Percentiles rank a stretch among this genome's conserved stretches.
Evolutionary conservation across 2,329 filamentous ascomycete genomes (phyloP).

Genomic region (Kalaharituber pfeilii): DNA sequence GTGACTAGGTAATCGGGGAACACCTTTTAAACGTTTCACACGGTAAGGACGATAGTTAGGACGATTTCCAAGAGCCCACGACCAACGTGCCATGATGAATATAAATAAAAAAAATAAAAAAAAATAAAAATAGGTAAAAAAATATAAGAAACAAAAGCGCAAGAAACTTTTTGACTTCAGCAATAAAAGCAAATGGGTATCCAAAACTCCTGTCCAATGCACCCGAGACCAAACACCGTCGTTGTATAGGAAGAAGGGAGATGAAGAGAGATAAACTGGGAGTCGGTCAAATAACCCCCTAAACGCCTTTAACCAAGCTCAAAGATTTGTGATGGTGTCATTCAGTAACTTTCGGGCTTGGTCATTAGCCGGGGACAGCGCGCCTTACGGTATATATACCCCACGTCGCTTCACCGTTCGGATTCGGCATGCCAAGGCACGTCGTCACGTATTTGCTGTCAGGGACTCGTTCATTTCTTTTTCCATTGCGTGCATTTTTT

Average conservation of each 20-base stretch:
- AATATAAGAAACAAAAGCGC: slow-evolving; percentile 5
- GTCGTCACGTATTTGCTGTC: too few relatives aligned
- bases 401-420: too few relatives aligned
- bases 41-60: slow-evolving; percentile 1
- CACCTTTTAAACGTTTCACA: not conserved
- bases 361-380: too few relatives aligned
- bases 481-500: too few relatives aligned
- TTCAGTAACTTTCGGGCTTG: too few relatives aligned
- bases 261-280: too few relatives aligned
- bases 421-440: too few relatives aligned
- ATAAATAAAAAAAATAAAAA: not conserved
- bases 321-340: too few relatives aligned
- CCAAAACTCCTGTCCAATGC: not conserved
- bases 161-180: not conserved
- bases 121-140: slow-evolving; percentile 11
- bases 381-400: too few relatives aligned
- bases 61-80: slow-evolving; percentile 6
- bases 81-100: slow-evolving; percentile 1
- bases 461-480: too few relatives aligned
- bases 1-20: not conserved
- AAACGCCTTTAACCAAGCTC: too few relatives aligned
- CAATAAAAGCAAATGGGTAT: not conserved
- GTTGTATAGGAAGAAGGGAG: not conserved
- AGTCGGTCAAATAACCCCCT: too few relatives aligned
- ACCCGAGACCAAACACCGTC: not conserved